These are phyloP conservation scores for Phaffomyces antillensis DNA, from an alignment of 805 yeast species.

Conservation along the genomic window DNA sequence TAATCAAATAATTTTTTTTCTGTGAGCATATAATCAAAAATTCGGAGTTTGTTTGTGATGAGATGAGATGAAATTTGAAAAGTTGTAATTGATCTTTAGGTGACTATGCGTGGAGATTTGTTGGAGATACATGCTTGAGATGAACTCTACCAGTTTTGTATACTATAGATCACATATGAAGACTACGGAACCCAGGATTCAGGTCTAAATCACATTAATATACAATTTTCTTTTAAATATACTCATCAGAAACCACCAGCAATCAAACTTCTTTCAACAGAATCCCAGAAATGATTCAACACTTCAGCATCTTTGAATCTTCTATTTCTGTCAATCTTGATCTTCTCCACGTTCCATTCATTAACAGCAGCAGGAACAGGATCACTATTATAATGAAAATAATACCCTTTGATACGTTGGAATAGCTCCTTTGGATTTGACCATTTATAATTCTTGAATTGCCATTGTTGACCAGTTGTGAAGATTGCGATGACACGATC, in stretches of 20 bases:
- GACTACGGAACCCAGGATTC: too few relatives aligned
- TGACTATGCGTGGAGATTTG: too few relatives aligned
- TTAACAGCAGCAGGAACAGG: constrained; percentile 64
- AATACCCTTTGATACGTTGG: constrained; percentile 79
- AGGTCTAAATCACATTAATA: too few relatives aligned
- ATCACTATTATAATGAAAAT: constrained; percentile 71
- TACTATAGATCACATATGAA: too few relatives aligned
- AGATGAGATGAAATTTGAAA: too few relatives aligned
- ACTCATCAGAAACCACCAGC: constrained; percentile 1
- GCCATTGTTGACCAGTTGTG: constrained; percentile 98
- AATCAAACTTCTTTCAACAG: constrained; percentile 48
- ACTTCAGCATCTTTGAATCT: constrained; percentile 88
- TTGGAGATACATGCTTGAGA: too few relatives aligned
- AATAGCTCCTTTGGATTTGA: constrained; percentile 73
- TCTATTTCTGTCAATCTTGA: constrained; percentile 71
- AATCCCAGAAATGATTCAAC: constrained; percentile 78
- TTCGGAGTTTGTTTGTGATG: too few relatives aligned
- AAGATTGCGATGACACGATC: constrained; percentile 92
- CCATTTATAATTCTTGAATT: constrained; percentile 82
- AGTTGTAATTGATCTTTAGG: too few relatives aligned
- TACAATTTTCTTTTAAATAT: too few relatives aligned
- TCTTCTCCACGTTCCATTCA: constrained; percentile 84
- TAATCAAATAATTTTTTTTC: too few relatives aligned
- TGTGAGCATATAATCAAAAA: too few relatives aligned
- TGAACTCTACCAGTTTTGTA: too few relatives aligned